Base-by-base conservation (phyloP, 2,329 filamentous ascomycete genomes). In the Penicillium palitans region DNA sequence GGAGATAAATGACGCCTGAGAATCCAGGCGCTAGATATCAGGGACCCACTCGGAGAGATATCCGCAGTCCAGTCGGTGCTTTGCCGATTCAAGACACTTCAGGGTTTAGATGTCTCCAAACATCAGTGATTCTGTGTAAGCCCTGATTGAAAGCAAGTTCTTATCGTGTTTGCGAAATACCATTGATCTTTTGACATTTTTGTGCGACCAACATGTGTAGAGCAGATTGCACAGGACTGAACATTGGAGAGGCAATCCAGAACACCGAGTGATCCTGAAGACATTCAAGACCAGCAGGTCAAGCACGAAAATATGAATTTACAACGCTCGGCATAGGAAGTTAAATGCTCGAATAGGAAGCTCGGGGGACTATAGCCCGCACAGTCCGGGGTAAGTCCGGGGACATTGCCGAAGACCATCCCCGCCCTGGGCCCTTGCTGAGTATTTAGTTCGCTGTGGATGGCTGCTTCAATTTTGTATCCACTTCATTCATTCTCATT, bases 371-470 rank as follows among this genome's bases (percentile, higher is more conserved):
- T 44, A 53, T 58, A 21, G 9, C 27, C 57, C 53, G 61, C 25
- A 33, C 21, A 61, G 42, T 58, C 62, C 46, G 65, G 64, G 60
- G 62, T 63, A 63, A 61, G 58, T 57, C 58, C 65, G 66, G 63
- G 44, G 55, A 58, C 55, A 60, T 62, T 52, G 29, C 64, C 65
- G 64, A 58, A 31, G n/a, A 4, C 12, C 44, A 37, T 27, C 27
- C 33, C 42, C 42, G 40, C 33, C 25, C 21, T 8, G 7, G 29
- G 51, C 15, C 58, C 21, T 60, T 59, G 63, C 57, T 64, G 59
- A 63, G 52, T 65, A 67, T 66, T 67, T 66, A 66, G 56, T 17
- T 31, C 29, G 47, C 46, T 52, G 49, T 65, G 61, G 55, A 51
- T 62, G 53, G 59, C 47, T 55, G 13, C 15, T 49, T 52, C 12